Base-by-base conservation (phyloP, 192 early-diverging fungal genomes). In the Entomortierella chlamydospora region DNA sequence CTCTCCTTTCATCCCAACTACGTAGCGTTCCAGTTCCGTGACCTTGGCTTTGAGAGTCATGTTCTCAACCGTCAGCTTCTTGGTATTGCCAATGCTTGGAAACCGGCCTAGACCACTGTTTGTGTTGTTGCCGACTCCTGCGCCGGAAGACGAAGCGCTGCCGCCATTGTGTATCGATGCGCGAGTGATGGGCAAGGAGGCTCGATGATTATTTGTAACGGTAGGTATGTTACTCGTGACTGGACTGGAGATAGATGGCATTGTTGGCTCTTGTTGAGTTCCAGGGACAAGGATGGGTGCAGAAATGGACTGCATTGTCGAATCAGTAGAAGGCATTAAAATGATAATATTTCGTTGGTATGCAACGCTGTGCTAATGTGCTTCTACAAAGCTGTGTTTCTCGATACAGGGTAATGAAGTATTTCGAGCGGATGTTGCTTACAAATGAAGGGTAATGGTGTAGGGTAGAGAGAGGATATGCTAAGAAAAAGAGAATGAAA, bases 1-100 rank as follows among this genome's bases (percentile, higher is more conserved):
- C n/a, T 70, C 76, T 28, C 70, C 76, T 37, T 79, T 79, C 37
- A 79, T 12, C 4, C 76, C 76, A 11, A 57, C 66, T 56, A 79
- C 25, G 43, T 79, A 70, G 17, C 76, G 67, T 22, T 79, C 76
- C 52, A 79, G 33, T 15, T 79, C 76, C 0, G 33, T 20, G 42
- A 79, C 58, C 57, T 79, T 79, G 61, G 68, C 68, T 29, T 68
- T 57, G 1, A 79, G 39, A 15, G 68, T 79, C 26, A 33, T 5
- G 33, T 70, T 79, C 26, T 70, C 76, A 22, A 60, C 17, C 1
- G 37, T 58, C 26, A 79, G 28, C 29, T 79, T 79, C 23, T 70
- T 70, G 26, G 58, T 68, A 39, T 56, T 66, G 42, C 74, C 74
- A 29, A 79, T 70, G 25, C 62, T 70, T 0, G 76, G 62, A 47